phyloP scores from a whole-genome alignment of 345 rosid species.

The Moricandia moricandioides region DNA sequence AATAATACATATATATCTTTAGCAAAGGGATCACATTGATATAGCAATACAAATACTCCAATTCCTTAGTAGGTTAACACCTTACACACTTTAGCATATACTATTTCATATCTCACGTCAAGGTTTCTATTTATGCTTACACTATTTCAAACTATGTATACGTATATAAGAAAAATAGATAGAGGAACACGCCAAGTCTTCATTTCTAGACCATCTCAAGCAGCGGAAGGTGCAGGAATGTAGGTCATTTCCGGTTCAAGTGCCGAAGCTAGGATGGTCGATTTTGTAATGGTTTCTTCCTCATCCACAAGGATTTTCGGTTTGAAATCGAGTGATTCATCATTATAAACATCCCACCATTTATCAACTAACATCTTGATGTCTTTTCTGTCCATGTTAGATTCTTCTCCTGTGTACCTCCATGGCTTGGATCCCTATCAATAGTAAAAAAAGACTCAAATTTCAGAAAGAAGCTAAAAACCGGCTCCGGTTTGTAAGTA shows the following conservation, averaged over 20 bases:
- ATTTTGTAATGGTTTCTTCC: slow-evolving; percentile 34
- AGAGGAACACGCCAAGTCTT: slow-evolving; percentile 20
- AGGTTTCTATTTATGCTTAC: slow-evolving; percentile 26
- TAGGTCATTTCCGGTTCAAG: slow-evolving; percentile 54
- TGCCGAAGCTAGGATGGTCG: neutral
- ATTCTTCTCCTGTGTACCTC: slow-evolving; percentile 83
- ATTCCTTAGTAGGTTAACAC: slow-evolving; percentile 19
- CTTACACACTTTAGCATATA: slow-evolving; percentile 23
- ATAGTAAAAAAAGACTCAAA: neutral
- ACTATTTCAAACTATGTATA: slow-evolving; percentile 24
- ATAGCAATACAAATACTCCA: slow-evolving; percentile 16
- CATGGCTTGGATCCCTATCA: slow-evolving; percentile 83
- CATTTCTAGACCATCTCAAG: slow-evolving; percentile 36
- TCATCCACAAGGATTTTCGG: slow-evolving; percentile 26
- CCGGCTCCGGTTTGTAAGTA: neutral
- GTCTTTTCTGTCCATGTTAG: slow-evolving; percentile 83
- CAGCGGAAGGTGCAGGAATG: slow-evolving; percentile 70
- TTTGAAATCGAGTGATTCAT: slow-evolving; percentile 54
- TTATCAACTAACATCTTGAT: slow-evolving; percentile 64
- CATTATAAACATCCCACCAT: slow-evolving; percentile 83
- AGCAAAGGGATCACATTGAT: neutral
- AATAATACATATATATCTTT: neutral
- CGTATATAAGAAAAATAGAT: neutral
- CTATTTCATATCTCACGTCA: slow-evolving; percentile 14
- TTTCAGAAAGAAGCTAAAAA: neutral